Evolutionary conservation across 257 asterid genomes (phyloP).

Genomic region (Craterostigma plantagineum): DNA sequence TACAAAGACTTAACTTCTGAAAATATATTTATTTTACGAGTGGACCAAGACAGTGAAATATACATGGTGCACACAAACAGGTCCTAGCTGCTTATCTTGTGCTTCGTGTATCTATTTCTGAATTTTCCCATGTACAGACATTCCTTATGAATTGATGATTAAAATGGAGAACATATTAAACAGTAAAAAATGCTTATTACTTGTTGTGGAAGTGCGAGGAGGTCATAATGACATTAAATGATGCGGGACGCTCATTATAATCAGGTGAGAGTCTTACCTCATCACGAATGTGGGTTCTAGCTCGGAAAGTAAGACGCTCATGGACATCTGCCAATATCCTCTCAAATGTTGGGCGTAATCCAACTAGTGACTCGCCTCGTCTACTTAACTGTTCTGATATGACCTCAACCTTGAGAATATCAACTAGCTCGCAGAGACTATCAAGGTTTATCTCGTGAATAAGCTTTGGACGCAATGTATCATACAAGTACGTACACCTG

Average conservation of each 20-base stretch:
- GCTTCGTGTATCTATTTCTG: no score
- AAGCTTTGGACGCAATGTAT: constrained; percentile 82
- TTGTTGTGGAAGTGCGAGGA: no score
- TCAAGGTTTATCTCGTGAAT: constrained; percentile 95
- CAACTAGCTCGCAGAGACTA: constrained; percentile 88
- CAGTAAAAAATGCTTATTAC: neutral
- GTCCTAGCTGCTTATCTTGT: no score
- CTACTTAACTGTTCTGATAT: constrained; percentile 79
- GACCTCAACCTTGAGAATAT: constrained; percentile 88
- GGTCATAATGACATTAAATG: constrained; percentile 8
- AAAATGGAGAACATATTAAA: neutral
- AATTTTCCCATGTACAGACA: no score
- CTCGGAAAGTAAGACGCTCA: constrained; percentile 90
- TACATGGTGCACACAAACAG: no score
- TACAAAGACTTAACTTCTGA: constrained; percentile 8
- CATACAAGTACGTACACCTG: constrained; percentile 93
- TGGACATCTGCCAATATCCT: constrained; percentile 94
- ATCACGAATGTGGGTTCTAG: constrained; percentile 85
- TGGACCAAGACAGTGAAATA: no score
- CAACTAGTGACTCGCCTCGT: constrained; percentile 80
- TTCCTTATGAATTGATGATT: neutral
- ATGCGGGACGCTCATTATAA: constrained; percentile 1
- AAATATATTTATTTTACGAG: constrained; percentile 7
- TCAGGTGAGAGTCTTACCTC: constrained; percentile 46
- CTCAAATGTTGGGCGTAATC: constrained; percentile 77